Conservation (phyloP, 2,329 filamentous ascomycete genomes). For the Aspergillus fischeri region DNA sequence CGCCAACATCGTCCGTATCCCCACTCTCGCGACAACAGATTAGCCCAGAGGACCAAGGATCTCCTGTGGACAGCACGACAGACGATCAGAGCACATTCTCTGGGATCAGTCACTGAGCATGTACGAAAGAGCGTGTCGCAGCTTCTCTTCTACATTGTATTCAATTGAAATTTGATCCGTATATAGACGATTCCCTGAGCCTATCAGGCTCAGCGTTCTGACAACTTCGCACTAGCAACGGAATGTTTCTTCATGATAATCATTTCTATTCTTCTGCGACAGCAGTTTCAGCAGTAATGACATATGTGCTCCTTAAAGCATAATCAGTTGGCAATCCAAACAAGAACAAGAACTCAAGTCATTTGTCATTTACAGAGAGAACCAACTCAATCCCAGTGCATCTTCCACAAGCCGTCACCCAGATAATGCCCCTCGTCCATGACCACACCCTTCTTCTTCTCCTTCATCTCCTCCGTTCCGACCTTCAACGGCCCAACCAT, state of each 20-base stretch:
- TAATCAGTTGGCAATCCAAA: background rate
- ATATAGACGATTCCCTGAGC: background rate
- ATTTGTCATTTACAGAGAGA: background rate
- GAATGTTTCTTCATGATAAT: background rate
- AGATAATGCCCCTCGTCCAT: slow-evolving; percentile 92
- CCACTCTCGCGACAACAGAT: slow-evolving; percentile 5
- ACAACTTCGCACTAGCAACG: too few species aligned
- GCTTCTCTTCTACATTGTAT: background rate
- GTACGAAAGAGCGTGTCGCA: background rate
- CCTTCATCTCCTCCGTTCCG: slow-evolving; percentile 87
- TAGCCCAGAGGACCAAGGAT: background rate
- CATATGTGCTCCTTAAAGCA: background rate
- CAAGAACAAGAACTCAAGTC: background rate
- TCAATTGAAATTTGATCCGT: background rate
- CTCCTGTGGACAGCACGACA: background rate
- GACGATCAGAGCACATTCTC: background rate
- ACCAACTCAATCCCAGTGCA: slow-evolving; percentile 52
- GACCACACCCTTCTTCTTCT: slow-evolving; percentile 87
- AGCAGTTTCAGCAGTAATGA: background rate
- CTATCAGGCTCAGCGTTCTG: background rate
- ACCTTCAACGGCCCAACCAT: slow-evolving; percentile 79
- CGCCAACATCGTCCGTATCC: slow-evolving; percentile 26
- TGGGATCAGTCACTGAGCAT: background rate
- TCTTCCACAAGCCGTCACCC: slow-evolving; percentile 87
- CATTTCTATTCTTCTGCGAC: background rate